Evolutionary conservation across 2,329 filamentous ascomycete genomes (phyloP).

Genomic region (Aurifilum marmelostoma): DNA sequence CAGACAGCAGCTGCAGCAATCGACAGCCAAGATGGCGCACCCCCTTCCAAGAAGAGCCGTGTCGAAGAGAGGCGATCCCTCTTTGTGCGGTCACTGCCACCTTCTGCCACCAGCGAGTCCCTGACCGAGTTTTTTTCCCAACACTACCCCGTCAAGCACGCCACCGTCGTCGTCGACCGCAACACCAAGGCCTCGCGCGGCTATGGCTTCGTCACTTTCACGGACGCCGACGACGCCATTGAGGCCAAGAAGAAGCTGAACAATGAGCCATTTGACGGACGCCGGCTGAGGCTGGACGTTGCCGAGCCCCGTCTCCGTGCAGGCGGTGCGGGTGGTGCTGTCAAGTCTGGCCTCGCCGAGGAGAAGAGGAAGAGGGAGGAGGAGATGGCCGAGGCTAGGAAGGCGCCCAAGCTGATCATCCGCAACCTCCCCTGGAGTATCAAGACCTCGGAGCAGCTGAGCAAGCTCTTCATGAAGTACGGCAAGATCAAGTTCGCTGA

Average conservation of each 20-base stretch:
- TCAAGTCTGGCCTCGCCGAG: conserved; percentile 43
- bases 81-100: conserved; percentile 86
- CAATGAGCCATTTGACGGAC: conserved; percentile 75
- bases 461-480: conserved; percentile 79
- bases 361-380: conserved; percentile 60
- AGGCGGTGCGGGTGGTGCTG: conserved; percentile 39
- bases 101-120: conserved; percentile 76
- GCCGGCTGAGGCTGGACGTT: conserved; percentile 82
- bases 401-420: conserved; percentile 79
- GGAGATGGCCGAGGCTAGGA: conserved; percentile 61
- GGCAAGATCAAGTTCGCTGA: conserved; percentile 90
- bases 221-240: conserved; percentile 87
- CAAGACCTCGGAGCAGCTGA: conserved; percentile 80
- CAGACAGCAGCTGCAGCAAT: conserved; percentile 30
- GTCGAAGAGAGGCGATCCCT: conserved; percentile 71
- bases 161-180: conserved; percentile 86
- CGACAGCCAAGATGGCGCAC: conserved; percentile 30
- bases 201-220: conserved; percentile 96
- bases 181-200: conserved; percentile 86
- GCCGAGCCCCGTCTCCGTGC: conserved; percentile 79
- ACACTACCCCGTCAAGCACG: conserved; percentile 93
- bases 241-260: conserved; percentile 81
- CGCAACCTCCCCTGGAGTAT: conserved; percentile 96
- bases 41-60: conserved; percentile 58
- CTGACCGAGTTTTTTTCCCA: conserved; percentile 91